phyloP scores from a whole-genome alignment of 129 eudicot species.

The Calendula officinalis region DNA sequence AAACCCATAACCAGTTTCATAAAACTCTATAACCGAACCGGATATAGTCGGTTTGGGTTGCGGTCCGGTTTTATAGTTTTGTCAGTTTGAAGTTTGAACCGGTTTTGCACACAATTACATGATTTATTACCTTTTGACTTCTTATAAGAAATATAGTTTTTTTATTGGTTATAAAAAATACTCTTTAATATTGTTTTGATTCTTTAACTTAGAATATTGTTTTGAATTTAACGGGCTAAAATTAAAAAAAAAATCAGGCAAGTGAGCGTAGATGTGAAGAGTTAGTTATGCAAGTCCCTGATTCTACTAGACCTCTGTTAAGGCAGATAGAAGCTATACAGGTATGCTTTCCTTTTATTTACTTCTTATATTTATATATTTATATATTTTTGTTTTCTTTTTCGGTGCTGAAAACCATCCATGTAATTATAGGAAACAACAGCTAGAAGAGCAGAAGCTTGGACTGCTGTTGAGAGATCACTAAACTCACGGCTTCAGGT shows the following conservation, averaged over 20 bases:
- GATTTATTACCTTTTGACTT: slow-evolving; percentile 19
- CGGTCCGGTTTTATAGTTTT: too few species aligned
- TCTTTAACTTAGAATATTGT: not conserved
- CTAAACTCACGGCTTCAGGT: slow-evolving; percentile 89
- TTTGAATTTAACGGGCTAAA: too few species aligned
- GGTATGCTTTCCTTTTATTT: slow-evolving; percentile 39
- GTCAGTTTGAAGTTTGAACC: not conserved
- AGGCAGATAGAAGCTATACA: slow-evolving; percentile 96
- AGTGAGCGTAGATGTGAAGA: slow-evolving; percentile 98
- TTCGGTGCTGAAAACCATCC: not conserved
- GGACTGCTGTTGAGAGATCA: slow-evolving; percentile 93
- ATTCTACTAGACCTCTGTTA: slow-evolving; percentile 92
- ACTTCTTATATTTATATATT: not conserved
- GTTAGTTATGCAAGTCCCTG: slow-evolving; percentile 93
- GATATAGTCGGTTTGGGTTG: too few species aligned
- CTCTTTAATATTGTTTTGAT: not conserved
- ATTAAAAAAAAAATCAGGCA: slow-evolving; percentile 32
- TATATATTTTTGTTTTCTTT: not conserved
- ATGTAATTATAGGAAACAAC: slow-evolving; percentile 63
- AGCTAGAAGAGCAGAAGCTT: slow-evolving; percentile 81
- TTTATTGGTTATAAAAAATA: not conserved
- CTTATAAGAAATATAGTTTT: not conserved
- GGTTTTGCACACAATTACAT: not conserved
- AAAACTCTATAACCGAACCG: too few species aligned
- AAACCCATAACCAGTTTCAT: too few species aligned